These are phyloP conservation scores for Vachellia collinsii DNA, from an alignment of 306 rosid species.

Conservation along the genomic window DNA sequence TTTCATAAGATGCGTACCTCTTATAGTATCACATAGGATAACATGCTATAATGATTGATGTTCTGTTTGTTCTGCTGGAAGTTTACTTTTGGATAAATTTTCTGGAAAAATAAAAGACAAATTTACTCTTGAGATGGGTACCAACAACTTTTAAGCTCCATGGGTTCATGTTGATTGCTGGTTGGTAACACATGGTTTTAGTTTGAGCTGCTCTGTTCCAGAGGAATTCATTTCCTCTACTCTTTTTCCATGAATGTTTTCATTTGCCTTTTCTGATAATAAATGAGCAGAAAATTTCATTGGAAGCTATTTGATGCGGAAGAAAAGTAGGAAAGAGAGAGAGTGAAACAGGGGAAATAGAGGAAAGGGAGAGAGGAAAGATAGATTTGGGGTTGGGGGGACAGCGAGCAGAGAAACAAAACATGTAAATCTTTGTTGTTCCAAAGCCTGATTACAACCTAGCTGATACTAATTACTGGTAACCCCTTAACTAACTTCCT, in stretches of 20 bases:
- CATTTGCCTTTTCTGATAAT: not conserved
- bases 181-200: not conserved
- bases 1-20: not conserved
- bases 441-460: not conserved
- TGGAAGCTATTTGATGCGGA: not conserved
- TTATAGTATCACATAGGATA: not conserved
- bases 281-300: conserved; percentile 24
- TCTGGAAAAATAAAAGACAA: not conserved
- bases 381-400: not conserved
- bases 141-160: not conserved
- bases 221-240: not conserved
- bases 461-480: not conserved
- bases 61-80: not conserved
- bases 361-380: not conserved
- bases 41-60: not conserved
- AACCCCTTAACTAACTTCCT: not conserved
- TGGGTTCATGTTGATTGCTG: not conserved
- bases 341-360: not conserved
- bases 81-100: not conserved
- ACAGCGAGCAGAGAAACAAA: not conserved
- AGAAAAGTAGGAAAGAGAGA: not conserved
- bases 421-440: too few relatives aligned
- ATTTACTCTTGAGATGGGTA: not conserved
- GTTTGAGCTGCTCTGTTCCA: not conserved
- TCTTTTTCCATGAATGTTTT: not conserved